Percentiles rank a stretch among this genome's conserved stretches.
Conservation (phyloP, 768 basidiomycete genomes). For the Collybia mongolica region DNA sequence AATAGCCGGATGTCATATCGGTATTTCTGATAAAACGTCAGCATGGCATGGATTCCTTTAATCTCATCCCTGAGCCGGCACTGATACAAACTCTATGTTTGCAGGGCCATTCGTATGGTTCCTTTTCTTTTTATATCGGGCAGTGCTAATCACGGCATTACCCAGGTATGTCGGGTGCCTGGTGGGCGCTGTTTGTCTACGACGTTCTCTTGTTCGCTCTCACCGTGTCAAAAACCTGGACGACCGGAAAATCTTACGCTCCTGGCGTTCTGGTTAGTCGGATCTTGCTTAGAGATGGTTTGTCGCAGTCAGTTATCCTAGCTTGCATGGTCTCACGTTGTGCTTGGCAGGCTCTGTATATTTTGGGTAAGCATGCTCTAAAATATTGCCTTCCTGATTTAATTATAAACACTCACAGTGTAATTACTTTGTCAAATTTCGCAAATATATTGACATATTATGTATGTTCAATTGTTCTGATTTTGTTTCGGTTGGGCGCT, state of each 20-base stretch:
- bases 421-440: slow-evolving; percentile 46
- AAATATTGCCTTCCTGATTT: not conserved
- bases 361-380: not conserved
- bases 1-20: slow-evolving; percentile 19
- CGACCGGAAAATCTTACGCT: not conserved
- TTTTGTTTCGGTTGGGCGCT: not conserved
- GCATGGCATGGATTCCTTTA: not conserved
- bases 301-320: not conserved
- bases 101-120: slow-evolving; percentile 1
- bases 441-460: slow-evolving; percentile 38
- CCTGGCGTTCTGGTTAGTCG: not conserved
- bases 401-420: slow-evolving; percentile 26
- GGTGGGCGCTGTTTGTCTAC: not conserved
- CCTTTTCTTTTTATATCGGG: too few species aligned
- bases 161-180: slow-evolving; percentile 1
- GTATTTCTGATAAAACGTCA: slow-evolving; percentile 5
- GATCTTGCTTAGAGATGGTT: not conserved
- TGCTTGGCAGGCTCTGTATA: not conserved
- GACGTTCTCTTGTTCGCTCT: not conserved
- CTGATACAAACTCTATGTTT: not conserved
- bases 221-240: not conserved
- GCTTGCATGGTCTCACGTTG: too few species aligned
- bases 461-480: slow-evolving; percentile 5
- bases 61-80: not conserved
- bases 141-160: too few species aligned